phyloP scores from a whole-genome alignment of 257 asterid species.

The Jacaranda mimosifolia region DNA sequence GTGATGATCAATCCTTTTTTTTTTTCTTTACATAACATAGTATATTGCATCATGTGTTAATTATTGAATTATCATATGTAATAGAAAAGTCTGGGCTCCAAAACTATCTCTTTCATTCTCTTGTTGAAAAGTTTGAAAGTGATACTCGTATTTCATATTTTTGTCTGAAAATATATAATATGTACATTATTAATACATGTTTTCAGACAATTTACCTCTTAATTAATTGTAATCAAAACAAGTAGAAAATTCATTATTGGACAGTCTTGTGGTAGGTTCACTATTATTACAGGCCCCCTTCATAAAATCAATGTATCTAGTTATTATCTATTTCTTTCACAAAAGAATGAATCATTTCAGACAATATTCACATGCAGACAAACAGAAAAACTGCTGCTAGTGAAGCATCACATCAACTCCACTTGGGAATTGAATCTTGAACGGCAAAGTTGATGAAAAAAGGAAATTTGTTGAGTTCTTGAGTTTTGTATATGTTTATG shows the following conservation, averaged over 20 bases:
- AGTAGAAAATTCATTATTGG: too few relatives aligned
- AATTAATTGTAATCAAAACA: neutral
- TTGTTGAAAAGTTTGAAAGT: slow-evolving; percentile 15
- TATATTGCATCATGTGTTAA: neutral
- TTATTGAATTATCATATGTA: slow-evolving; percentile 6
- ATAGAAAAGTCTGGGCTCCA: neutral
- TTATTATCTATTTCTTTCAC: too few relatives aligned
- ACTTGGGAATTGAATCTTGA: neutral
- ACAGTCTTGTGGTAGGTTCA: too few relatives aligned
- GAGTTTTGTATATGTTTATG: neutral
- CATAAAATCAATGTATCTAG: too few relatives aligned
- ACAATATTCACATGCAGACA: neutral
- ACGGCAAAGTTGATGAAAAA: neutral
- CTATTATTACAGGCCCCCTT: too few relatives aligned
- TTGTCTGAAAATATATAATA: neutral
- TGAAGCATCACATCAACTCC: slow-evolving; percentile 4
- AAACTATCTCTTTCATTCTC: slow-evolving; percentile 10
- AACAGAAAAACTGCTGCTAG: neutral
- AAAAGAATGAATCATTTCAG: too few relatives aligned
- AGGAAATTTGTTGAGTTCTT: neutral
- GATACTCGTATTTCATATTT: slow-evolving; percentile 4
- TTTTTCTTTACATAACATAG: neutral
- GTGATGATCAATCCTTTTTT: neutral
- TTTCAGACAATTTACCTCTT: neutral
- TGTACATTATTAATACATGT: neutral